These are phyloP conservation scores for Candida nemodendra DNA, from an alignment of 805 yeast genomes.

Conservation along the genomic window DNA sequence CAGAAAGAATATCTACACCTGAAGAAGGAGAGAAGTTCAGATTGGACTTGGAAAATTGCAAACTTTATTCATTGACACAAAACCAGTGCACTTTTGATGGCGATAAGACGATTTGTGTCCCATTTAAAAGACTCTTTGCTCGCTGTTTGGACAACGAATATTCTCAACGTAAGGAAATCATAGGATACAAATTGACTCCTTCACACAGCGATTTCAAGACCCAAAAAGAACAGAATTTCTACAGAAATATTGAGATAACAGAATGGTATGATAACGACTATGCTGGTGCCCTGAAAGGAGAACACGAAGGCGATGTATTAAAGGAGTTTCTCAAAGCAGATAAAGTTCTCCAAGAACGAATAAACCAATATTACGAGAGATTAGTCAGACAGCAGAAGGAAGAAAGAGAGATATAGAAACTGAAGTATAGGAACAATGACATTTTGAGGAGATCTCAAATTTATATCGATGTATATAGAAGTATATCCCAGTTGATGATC, in stretches of 20 bases:
- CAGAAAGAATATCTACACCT: slow-evolving; percentile 16
- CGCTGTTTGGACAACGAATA: slow-evolving; percentile 36
- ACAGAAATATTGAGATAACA: slow-evolving; percentile 40
- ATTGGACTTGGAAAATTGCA: slow-evolving; percentile 19
- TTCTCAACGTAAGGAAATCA: slow-evolving; percentile 20
- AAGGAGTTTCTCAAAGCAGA: slow-evolving; percentile 33
- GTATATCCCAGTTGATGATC: too few species aligned
- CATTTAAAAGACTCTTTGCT: slow-evolving; percentile 47
- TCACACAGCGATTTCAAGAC: slow-evolving; percentile 15
- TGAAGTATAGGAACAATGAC: too few species aligned
- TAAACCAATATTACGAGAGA: slow-evolving; percentile 29
- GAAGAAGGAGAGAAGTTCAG: slow-evolving; percentile 5
- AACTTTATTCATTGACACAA: slow-evolving; percentile 42
- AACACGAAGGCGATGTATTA: slow-evolving; percentile 16
- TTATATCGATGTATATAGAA: too few species aligned
- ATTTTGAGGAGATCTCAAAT: too few species aligned
- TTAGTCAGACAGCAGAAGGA: slow-evolving; percentile 7
- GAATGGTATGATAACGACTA: slow-evolving; percentile 34
- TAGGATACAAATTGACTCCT: slow-evolving; percentile 32
- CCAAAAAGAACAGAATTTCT: slow-evolving; percentile 8
- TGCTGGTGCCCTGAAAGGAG: slow-evolving; percentile 2
- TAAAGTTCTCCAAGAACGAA: slow-evolving; percentile 26
- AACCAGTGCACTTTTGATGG: slow-evolving; percentile 47
- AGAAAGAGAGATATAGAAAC: background rate
- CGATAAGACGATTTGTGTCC: slow-evolving; percentile 42